Evolutionary conservation across 75 land plant species (phyloP).

Genomic region (Sequoiadendron giganteum): DNA sequence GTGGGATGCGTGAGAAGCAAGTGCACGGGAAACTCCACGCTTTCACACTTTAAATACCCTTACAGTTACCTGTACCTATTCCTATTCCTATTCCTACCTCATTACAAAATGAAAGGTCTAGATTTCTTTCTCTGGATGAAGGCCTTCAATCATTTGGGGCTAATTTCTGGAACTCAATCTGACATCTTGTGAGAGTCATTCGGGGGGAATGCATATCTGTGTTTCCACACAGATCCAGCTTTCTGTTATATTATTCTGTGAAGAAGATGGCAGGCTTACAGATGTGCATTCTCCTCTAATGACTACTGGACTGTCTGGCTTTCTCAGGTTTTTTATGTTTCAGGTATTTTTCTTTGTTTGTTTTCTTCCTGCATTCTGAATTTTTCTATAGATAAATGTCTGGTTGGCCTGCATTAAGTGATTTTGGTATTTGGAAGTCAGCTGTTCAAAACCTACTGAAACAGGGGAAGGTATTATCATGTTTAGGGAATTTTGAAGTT

Average conservation of each 20-base stretch:
- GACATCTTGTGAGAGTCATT: not conserved
- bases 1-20: slow-evolving; percentile 6
- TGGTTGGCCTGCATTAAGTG: too few relatives aligned
- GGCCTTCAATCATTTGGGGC: not conserved
- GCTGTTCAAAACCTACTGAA: not conserved
- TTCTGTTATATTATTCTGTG: not conserved
- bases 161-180: not conserved
- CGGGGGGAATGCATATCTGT: slow-evolving; percentile 12
- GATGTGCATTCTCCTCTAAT: not conserved
- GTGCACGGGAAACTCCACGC: slow-evolving; percentile 6
- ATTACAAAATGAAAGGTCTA: not conserved
- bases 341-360: not conserved
- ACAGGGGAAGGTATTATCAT: not conserved
- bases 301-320: not conserved
- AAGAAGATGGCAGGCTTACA: not conserved
- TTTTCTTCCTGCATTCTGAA: too few relatives aligned
- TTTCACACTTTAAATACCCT: not conserved
- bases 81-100: not conserved
- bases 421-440: too few relatives aligned
- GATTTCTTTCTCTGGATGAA: not conserved
- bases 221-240: too few relatives aligned
- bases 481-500: not conserved
- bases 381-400: too few relatives aligned
- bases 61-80: not conserved
- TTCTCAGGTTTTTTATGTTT: not conserved